phyloP scores from a whole-genome alignment of 345 rosid genomes.

The Gynandropsis gynandra region DNA sequence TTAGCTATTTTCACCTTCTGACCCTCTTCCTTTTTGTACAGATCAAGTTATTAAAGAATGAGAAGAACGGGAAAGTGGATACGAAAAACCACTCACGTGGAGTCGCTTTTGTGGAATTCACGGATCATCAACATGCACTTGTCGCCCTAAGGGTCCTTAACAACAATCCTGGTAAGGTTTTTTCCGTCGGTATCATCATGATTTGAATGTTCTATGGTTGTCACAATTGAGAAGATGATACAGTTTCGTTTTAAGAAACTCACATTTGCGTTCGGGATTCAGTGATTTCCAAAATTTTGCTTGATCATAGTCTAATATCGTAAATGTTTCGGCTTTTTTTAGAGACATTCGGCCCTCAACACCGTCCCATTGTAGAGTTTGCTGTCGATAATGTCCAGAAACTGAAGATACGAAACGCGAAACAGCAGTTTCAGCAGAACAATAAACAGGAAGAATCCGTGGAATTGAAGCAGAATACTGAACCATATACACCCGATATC shows the following conservation, averaged over 20 bases:
- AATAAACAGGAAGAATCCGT: constrained; percentile 17
- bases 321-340: constrained; percentile 15
- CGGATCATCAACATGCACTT: constrained; percentile 81
- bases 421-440: constrained; percentile 37
- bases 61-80: constrained; percentile 58
- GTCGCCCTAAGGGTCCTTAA: constrained; percentile 91
- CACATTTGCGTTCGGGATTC: not conserved
- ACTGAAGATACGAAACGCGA: constrained; percentile 56
- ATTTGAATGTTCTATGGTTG: constrained; percentile 1
- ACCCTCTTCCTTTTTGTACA: constrained; percentile 23
- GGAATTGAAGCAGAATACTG: constrained; percentile 25
- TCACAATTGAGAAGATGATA: not conserved
- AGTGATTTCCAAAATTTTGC: constrained; percentile 5
- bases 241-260: not conserved
- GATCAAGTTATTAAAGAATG: constrained; percentile 65
- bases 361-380: constrained; percentile 78
- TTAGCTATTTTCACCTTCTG: constrained; percentile 6
- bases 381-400: constrained; percentile 75
- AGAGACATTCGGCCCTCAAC: constrained; percentile 81
- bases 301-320: constrained; percentile 7
- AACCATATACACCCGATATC: constrained; percentile 17
- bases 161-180: constrained; percentile 65
- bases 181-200: not conserved
- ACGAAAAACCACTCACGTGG: constrained; percentile 69
- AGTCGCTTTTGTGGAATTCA: constrained; percentile 83